phyloP scores from a whole-genome alignment of 306 rosid genomes.

The Arachis stenosperma region DNA sequence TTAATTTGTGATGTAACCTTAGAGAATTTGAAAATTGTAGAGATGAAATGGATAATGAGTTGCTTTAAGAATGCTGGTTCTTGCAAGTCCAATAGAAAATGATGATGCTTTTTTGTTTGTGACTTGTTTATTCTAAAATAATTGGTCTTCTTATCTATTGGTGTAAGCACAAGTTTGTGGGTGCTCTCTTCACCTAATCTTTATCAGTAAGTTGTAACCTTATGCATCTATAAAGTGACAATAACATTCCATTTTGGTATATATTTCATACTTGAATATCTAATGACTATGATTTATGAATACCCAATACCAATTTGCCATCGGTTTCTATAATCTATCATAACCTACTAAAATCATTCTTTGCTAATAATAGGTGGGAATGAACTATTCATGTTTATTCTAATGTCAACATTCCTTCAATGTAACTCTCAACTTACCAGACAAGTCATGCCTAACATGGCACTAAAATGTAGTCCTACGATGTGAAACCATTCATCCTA shows the following conservation, averaged over 20 bases:
- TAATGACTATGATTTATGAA: no score
- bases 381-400: not conserved
- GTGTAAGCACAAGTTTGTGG: constrained; percentile 29
- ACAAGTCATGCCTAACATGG: not conserved
- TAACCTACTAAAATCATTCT: not conserved
- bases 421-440: not conserved
- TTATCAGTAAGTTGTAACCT: not conserved
- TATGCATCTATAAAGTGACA: constrained; percentile 11
- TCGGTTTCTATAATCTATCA: no score
- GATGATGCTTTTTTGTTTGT: constrained; percentile 47
- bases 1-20: constrained; percentile 47
- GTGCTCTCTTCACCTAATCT: constrained; percentile 30
- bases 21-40: constrained; percentile 44
- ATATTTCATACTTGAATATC: no score
- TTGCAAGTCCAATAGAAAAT: constrained; percentile 46
- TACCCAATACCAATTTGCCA: no score
- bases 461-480: not conserved
- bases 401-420: not conserved
- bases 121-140: constrained; percentile 36
- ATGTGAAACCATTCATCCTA: not conserved
- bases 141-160: constrained; percentile 42
- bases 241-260: not conserved
- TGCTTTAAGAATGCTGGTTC: constrained; percentile 52
- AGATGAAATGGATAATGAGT: constrained; percentile 51
- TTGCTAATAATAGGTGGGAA: not conserved